Percentiles rank a stretch among this genome's conserved stretches.
These are phyloP conservation scores for Pseudodiploospora longispora DNA, from an alignment of 2,329 filamentous ascomycete species.

Conservation along the genomic window DNA sequence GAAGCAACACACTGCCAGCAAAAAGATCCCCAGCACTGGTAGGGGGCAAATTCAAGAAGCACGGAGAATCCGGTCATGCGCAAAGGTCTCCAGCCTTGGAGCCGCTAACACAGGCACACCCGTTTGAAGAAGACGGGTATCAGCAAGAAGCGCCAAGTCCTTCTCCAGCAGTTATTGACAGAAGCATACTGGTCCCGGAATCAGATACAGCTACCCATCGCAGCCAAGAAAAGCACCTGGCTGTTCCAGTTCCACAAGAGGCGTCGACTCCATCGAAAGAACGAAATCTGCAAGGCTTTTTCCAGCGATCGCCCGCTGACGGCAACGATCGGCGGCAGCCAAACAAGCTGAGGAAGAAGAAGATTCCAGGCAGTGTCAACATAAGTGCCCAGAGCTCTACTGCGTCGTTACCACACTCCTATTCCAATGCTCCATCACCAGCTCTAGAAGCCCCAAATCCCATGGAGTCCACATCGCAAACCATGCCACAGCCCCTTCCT, in stretches of 20 bases:
- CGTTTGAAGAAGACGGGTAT: conserved; percentile 15
- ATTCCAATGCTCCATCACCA: conserved; percentile 38
- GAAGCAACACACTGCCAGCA: conserved; percentile 88
- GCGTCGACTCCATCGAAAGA: conserved; percentile 54
- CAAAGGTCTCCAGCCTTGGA: conserved; percentile 27
- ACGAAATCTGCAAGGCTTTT: conserved; percentile 59
- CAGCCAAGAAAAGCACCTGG: conserved; percentile 42
- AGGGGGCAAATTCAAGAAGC: conserved; percentile 54
- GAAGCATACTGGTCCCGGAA: conserved; percentile 19
- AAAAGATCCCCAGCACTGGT: conserved; percentile 72
- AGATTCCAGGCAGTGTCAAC: conserved; percentile 65
- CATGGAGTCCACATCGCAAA: conserved; percentile 25
- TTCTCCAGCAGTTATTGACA: conserved; percentile 19
- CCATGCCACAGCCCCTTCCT: conserved; percentile 10
- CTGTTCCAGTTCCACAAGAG: conserved; percentile 30
- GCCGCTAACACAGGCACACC: conserved; percentile 27
- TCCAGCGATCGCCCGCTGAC: conserved; percentile 58
- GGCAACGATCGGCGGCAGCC: conserved; percentile 62
- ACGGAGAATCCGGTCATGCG: conserved; percentile 17
- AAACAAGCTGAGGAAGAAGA: conserved; percentile 88
- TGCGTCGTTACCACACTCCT: conserved; percentile 55
- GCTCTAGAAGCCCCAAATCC: conserved; percentile 37
- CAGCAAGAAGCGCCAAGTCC: conserved; percentile 17
- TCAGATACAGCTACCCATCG: conserved; percentile 27
- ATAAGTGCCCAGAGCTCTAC: conserved; percentile 87